Percentiles rank a stretch among this genome's conserved stretches.
Evolutionary conservation across 164 flowering plant species (phyloP).

Genomic region (Vitis riparia): DNA sequence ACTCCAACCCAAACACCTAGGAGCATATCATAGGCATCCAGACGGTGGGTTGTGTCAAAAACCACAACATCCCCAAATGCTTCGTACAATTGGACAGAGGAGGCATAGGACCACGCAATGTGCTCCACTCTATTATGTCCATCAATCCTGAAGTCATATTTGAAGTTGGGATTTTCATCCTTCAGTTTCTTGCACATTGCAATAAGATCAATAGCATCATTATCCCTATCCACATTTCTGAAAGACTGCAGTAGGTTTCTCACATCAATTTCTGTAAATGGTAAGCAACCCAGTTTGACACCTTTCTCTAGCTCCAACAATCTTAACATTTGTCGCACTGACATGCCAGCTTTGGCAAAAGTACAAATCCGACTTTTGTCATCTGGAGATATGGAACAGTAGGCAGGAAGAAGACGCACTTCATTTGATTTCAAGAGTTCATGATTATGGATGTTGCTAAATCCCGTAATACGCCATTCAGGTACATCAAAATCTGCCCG

Average conservation of each 20-base stretch:
- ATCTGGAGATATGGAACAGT: constrained; percentile 61
- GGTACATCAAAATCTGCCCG: constrained; percentile 75
- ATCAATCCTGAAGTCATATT: constrained; percentile 68
- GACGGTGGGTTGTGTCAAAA: constrained; percentile 75
- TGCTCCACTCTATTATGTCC: constrained; percentile 66
- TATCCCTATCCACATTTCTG: constrained; percentile 61
- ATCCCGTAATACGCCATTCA: constrained; percentile 85
- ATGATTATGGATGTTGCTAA: constrained; percentile 77
- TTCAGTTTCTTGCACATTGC: constrained; percentile 72
- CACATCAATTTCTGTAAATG: constrained; percentile 78
- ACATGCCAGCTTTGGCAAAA: constrained; percentile 89
- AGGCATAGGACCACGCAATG: constrained; percentile 78
- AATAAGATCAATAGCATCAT: constrained; percentile 72
- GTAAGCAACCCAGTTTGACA: constrained; percentile 68
- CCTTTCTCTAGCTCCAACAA: constrained; percentile 84
- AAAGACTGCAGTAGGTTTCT: constrained; percentile 74
- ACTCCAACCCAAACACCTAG: constrained; percentile 81
- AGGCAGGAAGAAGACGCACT: constrained; percentile 58
- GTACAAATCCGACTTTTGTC: constrained; percentile 81
- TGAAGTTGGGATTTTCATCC: constrained; percentile 64
- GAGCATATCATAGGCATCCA: constrained; percentile 77
- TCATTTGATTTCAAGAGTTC: constrained; percentile 67
- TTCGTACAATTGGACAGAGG: constrained; percentile 56
- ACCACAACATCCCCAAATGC: constrained; percentile 71
- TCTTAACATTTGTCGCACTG: constrained; percentile 76